Percentiles rank a stretch among this genome's conserved stretches.
phyloP scores from a whole-genome alignment of 345 rosid species.

The Odontarrhena argentea region DNA sequence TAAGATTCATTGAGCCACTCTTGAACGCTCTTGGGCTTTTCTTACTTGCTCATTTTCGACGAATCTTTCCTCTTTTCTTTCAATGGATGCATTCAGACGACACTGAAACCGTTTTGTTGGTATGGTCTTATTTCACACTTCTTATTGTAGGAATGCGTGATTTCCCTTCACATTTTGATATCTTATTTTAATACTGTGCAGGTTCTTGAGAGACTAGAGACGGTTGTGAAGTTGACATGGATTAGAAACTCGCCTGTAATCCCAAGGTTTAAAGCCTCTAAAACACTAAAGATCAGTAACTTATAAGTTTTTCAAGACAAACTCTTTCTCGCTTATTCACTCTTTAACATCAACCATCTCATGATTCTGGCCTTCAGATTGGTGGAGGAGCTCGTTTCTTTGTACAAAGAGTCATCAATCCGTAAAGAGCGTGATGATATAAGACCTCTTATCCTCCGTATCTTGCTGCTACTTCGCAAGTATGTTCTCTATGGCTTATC shows the following conservation, averaged over 20 bases:
- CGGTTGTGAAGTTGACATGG: slow-evolving; percentile 72
- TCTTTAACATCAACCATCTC: slow-evolving; percentile 8
- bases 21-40: slow-evolving; percentile 65
- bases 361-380: slow-evolving; percentile 52
- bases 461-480: slow-evolving; percentile 69
- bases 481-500: slow-evolving; percentile 42
- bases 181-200: slow-evolving; percentile 29
- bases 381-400: slow-evolving; percentile 67
- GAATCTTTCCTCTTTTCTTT: slow-evolving; percentile 77
- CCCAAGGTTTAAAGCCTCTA: slow-evolving; percentile 54
- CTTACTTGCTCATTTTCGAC: slow-evolving; percentile 73
- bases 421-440: slow-evolving; percentile 67
- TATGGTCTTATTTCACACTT: slow-evolving; percentile 31
- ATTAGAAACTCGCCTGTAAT: slow-evolving; percentile 72
- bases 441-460: slow-evolving; percentile 52
- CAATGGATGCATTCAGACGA: slow-evolving; percentile 89
- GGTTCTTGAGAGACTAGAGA: slow-evolving; percentile 73
- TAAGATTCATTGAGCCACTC: slow-evolving; percentile 64
- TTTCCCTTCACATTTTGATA: not conserved
- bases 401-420: slow-evolving; percentile 72
- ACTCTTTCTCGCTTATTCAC: not conserved
- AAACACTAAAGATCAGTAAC: slow-evolving; percentile 22
- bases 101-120: slow-evolving; percentile 77
- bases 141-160: not conserved
- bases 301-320: not conserved